A percentile compares a stretch with the other conserved stretches of the same genome.
Evolutionary conservation across 176 grass and related monocot genomes (phyloP).

Genomic region (Sorghum bicolor): Sorghum_bicolor_NCBIv3 NC_012879.2:1576001-1576500

Average conservation of each 20-base stretch:
- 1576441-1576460: slow-evolving; percentile 84
- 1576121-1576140: background rate
- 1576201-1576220: slow-evolving; percentile 1
- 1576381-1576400: slow-evolving; percentile 86
- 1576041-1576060: background rate
- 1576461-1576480: slow-evolving; percentile 94
- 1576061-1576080: background rate
- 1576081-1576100: background rate
- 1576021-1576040: background rate
- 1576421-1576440: slow-evolving; percentile 91
- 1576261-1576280: slow-evolving; percentile 80
- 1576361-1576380: slow-evolving; percentile 88
- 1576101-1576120: background rate
- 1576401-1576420: slow-evolving; percentile 92
- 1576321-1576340: slow-evolving; percentile 94
- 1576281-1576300: slow-evolving; percentile 78
- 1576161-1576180: background rate
- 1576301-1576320: slow-evolving; percentile 92
- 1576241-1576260: slow-evolving; percentile 66
- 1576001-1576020: background rate
- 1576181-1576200: background rate
- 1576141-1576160: background rate
- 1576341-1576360: slow-evolving; percentile 76
- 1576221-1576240: slow-evolving; percentile 57
- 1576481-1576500: slow-evolving; percentile 90